Evolutionary conservation across 2,329 filamentous ascomycete genomes (phyloP).

Genomic region (Stagonosporopsis chrysanthemi): DNA sequence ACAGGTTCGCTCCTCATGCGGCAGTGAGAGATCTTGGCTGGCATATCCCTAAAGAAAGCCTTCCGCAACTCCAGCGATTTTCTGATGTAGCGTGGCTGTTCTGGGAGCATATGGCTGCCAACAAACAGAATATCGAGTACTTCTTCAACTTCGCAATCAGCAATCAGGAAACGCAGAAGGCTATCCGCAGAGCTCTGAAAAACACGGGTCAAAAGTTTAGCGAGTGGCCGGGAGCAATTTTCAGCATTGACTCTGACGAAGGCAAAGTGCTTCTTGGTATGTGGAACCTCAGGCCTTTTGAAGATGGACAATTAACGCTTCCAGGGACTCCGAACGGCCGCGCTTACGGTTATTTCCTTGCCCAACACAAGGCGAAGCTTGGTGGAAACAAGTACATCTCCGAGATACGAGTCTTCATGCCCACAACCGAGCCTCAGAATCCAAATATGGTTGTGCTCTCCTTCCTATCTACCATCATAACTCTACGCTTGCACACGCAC

Average conservation of each 20-base stretch:
- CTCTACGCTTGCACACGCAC: neutral
- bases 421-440: neutral
- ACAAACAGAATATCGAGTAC: constrained; percentile 2
- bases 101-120: neutral
- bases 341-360: constrained; percentile 15
- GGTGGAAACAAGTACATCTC: constrained; percentile 14
- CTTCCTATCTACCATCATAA: neutral
- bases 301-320: neutral
- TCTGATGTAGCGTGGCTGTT: neutral
- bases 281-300: neutral
- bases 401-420: constrained; percentile 19
- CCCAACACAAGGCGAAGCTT: constrained; percentile 17
- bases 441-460: constrained; percentile 5
- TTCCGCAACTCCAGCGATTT: neutral
- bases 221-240: constrained; percentile 9
- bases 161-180: constrained; percentile 11
- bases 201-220: neutral
- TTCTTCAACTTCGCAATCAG: constrained; percentile 13
- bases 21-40: neutral
- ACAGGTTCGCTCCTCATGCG: constrained; percentile 4
- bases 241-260: constrained; percentile 3
- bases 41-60: neutral
- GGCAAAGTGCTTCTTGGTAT: constrained; percentile 11
- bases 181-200: constrained; percentile 16
- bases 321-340: constrained; percentile 13